Base-by-base conservation (phyloP, 352 stramenopile genomes). In the Hyaloperonospora arabidopsidis region DNA sequence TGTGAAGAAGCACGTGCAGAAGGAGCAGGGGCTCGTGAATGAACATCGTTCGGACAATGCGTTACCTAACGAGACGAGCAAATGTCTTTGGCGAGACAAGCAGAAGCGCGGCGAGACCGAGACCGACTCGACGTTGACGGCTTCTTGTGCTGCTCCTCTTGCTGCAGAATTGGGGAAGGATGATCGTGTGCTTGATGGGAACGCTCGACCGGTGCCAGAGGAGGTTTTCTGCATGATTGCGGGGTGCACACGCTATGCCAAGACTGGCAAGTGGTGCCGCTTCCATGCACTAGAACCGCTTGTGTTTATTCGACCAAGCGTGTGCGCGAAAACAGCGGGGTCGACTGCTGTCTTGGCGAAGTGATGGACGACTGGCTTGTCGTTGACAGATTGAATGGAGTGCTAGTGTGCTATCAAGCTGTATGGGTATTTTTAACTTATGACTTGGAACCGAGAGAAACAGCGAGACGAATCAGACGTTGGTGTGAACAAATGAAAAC, bases 1-100 rank as follows among this genome's bases (percentile, higher is more conserved):
- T 29, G 54, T 48, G 17, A 74, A 68, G n/a, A 46, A 69, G 43
- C 63, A 66, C 29, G 58, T 64, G 14, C 57, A 69, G 35, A 75
- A 73, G 22, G 79, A 89, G 53, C 61, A 75, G 44, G 57, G 70
- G 54, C 62, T 65, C 22, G 79, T 76, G 44, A 49, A 70, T 13
- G 79, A 89, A 51, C 87, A 73, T 68, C n/a, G n/a, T n/a, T n/a
- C n/a, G n/a, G n/a, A n/a, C n/a, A 89, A 76, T 55, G 49, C 83
- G 15, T 59, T 85, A 50, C 54, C 69, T 0, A 18, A 67, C 39
- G 61, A 76, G 41, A 69, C 75, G 39, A 65, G 59, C 47, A 58
- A 67, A 58, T 70, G 74, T 45, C 65, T 89, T 15, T 89, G 79
- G 79, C 66, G 62, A 51, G 75, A 86, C 28, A 89, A 87, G 44